A percentile compares a stretch with the other conserved stretches of the same genome.
These are phyloP conservation scores for Tylopilus subfusipes DNA, from an alignment of 768 basidiomycete species.

Conservation along the genomic window DNA sequence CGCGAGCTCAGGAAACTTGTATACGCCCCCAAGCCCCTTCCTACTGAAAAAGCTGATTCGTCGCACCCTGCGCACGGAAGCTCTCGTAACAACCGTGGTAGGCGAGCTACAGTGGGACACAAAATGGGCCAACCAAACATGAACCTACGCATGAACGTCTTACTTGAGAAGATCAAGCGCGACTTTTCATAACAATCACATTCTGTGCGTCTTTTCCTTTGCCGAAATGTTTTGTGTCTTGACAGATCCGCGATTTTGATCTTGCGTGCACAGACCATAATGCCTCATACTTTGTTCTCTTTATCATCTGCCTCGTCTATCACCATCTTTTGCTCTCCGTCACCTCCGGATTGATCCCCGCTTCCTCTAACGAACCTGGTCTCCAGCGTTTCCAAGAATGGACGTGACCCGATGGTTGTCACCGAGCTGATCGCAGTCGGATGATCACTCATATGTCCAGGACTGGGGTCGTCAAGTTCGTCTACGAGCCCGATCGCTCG, in stretches of 20 bases:
- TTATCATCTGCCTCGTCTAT: constrained; percentile 45
- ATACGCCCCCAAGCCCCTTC: constrained; percentile 56
- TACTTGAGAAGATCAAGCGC: constrained; percentile 83
- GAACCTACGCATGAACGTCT: constrained; percentile 81
- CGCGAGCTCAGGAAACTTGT: constrained; percentile 62
- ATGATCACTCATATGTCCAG: constrained; percentile 80
- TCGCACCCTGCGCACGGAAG: constrained; percentile 21
- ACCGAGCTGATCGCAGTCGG: constrained; percentile 66
- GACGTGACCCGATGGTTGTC: constrained; percentile 46
- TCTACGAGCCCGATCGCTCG: constrained; percentile 76
- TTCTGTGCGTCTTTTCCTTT: constrained; percentile 2
- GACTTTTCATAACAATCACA: constrained; percentile 38
- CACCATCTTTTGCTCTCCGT: constrained; percentile 37
- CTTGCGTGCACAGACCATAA: background rate
- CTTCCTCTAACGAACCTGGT: constrained; percentile 60
- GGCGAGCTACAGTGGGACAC: constrained; percentile 27
- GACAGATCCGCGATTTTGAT: constrained; percentile 1
- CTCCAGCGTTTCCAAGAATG: constrained; percentile 56
- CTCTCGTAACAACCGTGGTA: constrained; percentile 20
- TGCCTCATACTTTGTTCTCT: constrained; percentile 48
- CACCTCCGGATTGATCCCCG: constrained; percentile 26
- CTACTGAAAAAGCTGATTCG: constrained; percentile 52
- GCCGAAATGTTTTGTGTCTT: background rate
- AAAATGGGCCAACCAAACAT: constrained; percentile 61
- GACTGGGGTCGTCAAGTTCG: constrained; percentile 79